These are phyloP conservation scores for Hypoxylon fragiforme DNA, from an alignment of 495 filamentous ascomycete genomes.

Conservation along the genomic window DNA sequence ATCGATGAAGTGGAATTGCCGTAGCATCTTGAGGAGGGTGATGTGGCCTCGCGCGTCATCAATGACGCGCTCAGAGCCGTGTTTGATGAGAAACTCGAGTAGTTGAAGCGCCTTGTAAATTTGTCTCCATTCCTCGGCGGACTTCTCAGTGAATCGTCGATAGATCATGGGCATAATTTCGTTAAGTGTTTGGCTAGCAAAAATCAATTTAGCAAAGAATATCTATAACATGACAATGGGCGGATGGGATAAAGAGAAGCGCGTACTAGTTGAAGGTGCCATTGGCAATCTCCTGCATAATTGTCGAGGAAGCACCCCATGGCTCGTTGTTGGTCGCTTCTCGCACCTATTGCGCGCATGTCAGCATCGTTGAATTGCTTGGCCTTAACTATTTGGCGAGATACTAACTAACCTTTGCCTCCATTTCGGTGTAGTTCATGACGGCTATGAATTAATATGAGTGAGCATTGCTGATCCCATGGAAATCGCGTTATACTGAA, in stretches of 20 bases:
- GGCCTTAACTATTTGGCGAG: background rate
- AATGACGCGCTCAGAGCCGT: conserved; percentile 95
- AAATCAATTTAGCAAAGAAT: conserved; percentile 1
- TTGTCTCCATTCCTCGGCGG: conserved; percentile 97
- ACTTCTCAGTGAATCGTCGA: conserved; percentile 97
- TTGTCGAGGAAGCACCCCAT: conserved; percentile 87
- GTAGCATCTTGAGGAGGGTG: conserved; percentile 94
- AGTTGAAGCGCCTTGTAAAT: conserved; percentile 98
- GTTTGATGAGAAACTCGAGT: conserved; percentile 96
- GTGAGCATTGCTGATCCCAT: conserved; percentile 21
- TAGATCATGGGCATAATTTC: conserved; percentile 99
- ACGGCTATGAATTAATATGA: conserved; percentile 64
- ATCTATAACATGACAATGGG: background rate
- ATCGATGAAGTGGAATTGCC: conserved; percentile 98
- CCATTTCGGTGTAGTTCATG: conserved; percentile 99
- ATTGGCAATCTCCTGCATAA: conserved; percentile 95
- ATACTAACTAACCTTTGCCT: conserved; percentile 75
- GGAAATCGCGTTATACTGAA: background rate
- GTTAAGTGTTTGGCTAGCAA: conserved; percentile 83
- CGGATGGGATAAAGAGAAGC: background rate
- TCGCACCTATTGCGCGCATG: conserved; percentile 63
- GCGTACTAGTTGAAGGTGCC: conserved; percentile 96
- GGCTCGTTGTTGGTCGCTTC: conserved; percentile 98
- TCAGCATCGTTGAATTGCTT: conserved; percentile 10
- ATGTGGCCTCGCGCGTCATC: conserved; percentile 96